Percentiles rank a stretch among this genome's conserved stretches.
Evolutionary conservation across 768 basidiomycete species (phyloP).

Genomic region (Dioszegia hungarica): DNA sequence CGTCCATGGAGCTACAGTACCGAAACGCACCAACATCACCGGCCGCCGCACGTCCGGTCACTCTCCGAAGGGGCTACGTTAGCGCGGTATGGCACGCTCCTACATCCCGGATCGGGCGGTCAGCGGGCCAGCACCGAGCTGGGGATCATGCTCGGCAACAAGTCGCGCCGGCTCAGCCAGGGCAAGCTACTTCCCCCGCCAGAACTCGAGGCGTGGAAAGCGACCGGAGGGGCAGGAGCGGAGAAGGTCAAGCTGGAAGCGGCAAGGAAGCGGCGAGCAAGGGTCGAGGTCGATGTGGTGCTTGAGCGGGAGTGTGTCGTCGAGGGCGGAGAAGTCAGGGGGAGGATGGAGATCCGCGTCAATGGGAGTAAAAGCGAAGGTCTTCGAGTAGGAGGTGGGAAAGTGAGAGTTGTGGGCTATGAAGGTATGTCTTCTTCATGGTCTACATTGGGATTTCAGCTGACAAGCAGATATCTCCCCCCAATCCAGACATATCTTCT

Average conservation of each 20-base stretch:
- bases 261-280: conserved; percentile 53
- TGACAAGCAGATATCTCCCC: background rate
- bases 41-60: conserved; percentile 15
- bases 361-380: conserved; percentile 56
- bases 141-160: conserved; percentile 40
- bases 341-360: conserved; percentile 64
- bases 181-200: conserved; percentile 40
- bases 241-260: conserved; percentile 60
- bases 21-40: conserved; percentile 20
- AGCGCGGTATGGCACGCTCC: conserved; percentile 42
- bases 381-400: conserved; percentile 65
- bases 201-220: conserved; percentile 15
- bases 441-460: background rate
- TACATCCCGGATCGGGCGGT: conserved; percentile 39
- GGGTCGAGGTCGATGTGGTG: conserved; percentile 76
- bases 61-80: conserved; percentile 43
- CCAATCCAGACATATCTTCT: conserved; percentile 65
- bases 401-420: conserved; percentile 77
- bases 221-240: conserved; percentile 17
- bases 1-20: conserved; percentile 35
- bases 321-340: conserved; percentile 70
- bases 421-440: conserved; percentile 55
- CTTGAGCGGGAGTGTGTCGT: conserved; percentile 70
- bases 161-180: conserved; percentile 26
- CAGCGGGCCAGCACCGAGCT: conserved; percentile 43